These are phyloP conservation scores for Tulasnella calospora DNA, from an alignment of 768 basidiomycete genomes.

Conservation along the genomic window DNA sequence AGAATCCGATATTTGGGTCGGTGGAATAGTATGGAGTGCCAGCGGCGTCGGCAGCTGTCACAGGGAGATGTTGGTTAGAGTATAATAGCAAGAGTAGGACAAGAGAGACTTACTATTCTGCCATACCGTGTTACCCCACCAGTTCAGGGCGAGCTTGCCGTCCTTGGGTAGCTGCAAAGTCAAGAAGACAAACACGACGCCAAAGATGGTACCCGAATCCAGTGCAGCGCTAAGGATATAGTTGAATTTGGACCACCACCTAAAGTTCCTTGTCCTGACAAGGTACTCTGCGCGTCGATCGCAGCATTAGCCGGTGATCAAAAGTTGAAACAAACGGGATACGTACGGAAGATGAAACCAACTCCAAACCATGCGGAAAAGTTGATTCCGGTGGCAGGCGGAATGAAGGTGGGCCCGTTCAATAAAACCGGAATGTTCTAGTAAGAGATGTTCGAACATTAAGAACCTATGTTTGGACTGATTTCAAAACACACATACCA, in stretches of 20 bases:
- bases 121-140: constrained; percentile 40
- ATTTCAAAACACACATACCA: constrained; percentile 27
- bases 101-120: constrained; percentile 19
- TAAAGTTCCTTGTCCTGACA: constrained; percentile 41
- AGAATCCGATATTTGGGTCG: background rate
- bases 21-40: background rate
- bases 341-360: constrained; percentile 46
- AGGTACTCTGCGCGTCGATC: constrained; percentile 39
- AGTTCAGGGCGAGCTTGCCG: constrained; percentile 35
- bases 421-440: constrained; percentile 42
- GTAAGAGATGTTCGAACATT: background rate
- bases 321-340: background rate
- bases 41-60: constrained; percentile 16
- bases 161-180: constrained; percentile 39
- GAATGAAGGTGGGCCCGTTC: constrained; percentile 41
- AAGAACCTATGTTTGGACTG: background rate
- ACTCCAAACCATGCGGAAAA: constrained; percentile 43
- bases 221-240: constrained; percentile 45
- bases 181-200: constrained; percentile 43
- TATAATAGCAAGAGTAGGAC: background rate
- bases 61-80: background rate
- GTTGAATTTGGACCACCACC: constrained; percentile 53
- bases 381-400: constrained; percentile 47
- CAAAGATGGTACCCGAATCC: constrained; percentile 41
- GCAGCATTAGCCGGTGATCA: background rate